Base-by-base conservation (phyloP, 1,284 basidiomycete species). In the Pholiota adiposa region DNA sequence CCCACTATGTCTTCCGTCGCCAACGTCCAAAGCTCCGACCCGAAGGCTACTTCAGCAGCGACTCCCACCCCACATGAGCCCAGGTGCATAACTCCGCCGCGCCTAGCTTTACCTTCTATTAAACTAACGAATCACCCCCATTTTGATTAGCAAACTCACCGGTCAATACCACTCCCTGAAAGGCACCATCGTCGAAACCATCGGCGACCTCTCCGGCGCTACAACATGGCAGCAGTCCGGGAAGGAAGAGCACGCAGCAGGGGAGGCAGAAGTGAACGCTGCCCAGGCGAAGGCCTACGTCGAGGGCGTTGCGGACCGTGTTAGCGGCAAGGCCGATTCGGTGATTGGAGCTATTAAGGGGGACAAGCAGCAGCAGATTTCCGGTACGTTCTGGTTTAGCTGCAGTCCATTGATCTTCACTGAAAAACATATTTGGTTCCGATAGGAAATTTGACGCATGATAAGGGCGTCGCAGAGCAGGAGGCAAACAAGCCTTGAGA, bases 291-390 rank as follows among this genome's bases (percentile, higher is more conserved):
- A 86, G 69, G 83, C 79, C 2, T 87, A 80, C 63, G 82, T 75
- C 23, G 83, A 92, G 65, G 90, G 90, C 41, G 75, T 79, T 14
- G 57, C 76, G 5, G 88, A 91, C 72, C 83, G 83, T 62, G 40
- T 86, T 19, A 73, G 72, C 50, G 90, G 90, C 59, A 90, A 89
- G 79, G 84, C 86, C 65, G 88, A 92, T 65, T 73, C 86, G 33
- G 73, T 92, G 36, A 79, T 88, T 33, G 90, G 87, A 29, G 86
- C 90, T 4, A 67, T 91, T 33, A 84, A 70, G 31, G 74, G 74
- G 2, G 74, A 77, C 54, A 67, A 56, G 59, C 21, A 54, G 2
- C 69, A 72, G 38, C 66, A 77, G 54, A 40, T 62, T 4, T 19
- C 59, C 38, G 74, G 74, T 75, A 43, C 23, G 70, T 31, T 34